Evolutionary conservation across 176 grass and related monocot species (phyloP).

Genomic region (Oryza coarctata): DNA sequence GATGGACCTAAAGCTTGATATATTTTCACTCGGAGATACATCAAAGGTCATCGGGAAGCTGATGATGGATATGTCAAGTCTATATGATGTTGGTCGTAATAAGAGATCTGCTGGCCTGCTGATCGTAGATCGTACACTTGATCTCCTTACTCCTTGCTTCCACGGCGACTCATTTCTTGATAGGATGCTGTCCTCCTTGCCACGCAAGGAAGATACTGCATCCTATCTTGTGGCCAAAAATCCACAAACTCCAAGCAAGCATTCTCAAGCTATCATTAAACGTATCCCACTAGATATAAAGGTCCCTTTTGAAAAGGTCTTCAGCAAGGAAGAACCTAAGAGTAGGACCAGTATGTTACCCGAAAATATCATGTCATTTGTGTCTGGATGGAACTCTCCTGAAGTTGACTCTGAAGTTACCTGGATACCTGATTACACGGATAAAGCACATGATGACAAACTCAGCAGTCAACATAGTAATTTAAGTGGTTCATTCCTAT

Average conservation of each 20-base stretch:
- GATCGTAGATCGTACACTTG: conserved; percentile 86
- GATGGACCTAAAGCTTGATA: conserved; percentile 98
- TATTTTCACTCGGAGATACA: conserved; percentile 93
- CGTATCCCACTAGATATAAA: conserved; percentile 69
- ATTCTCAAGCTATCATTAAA: conserved; percentile 47
- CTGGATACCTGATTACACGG: conserved; percentile 44
- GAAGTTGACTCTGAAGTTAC: conserved; percentile 42
- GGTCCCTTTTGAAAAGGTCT: conserved; percentile 60
- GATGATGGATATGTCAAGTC: conserved; percentile 98
- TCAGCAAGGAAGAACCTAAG: conserved; percentile 60
- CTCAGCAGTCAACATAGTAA: conserved; percentile 35
- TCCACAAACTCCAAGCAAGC: conserved; percentile 44
- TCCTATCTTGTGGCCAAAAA: conserved; percentile 42
- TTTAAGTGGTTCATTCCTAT: conserved; percentile 69
- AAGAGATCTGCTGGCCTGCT: conserved; percentile 94
- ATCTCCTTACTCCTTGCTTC: conserved; percentile 79
- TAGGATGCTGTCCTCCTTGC: conserved; percentile 70
- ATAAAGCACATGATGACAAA: conserved; percentile 41
- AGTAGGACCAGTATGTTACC: conserved; percentile 33
- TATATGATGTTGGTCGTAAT: conserved; percentile 87
- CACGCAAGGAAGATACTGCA: conserved; percentile 53
- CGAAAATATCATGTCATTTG: conserved; percentile 77
- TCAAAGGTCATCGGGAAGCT: conserved; percentile 90
- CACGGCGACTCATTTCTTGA: conserved; percentile 90
- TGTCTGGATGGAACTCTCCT: conserved; percentile 76